phyloP scores from a whole-genome alignment of 768 basidiomycete species.

The Phlegmacium glaucopus region DNA sequence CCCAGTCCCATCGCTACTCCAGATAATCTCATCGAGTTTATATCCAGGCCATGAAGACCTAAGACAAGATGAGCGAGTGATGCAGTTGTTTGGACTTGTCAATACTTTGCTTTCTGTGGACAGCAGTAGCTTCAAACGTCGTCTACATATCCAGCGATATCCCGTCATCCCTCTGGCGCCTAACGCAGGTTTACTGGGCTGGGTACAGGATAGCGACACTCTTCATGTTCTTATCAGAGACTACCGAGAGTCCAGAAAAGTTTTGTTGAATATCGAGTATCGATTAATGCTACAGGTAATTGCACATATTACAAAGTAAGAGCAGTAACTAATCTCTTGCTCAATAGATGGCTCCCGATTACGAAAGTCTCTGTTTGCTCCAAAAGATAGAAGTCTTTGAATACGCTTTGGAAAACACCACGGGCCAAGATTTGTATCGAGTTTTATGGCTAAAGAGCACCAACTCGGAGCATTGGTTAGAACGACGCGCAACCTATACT shows the following conservation, averaged over 20 bases:
- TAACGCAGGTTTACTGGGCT: slow-evolving; percentile 90
- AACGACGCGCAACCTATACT: slow-evolving; percentile 93
- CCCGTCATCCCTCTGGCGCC: slow-evolving; percentile 94
- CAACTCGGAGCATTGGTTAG: slow-evolving; percentile 98
- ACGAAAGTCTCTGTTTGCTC: slow-evolving; percentile 88
- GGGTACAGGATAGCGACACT: slow-evolving; percentile 96
- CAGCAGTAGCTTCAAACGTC: slow-evolving; percentile 92
- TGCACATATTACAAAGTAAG: neutral
- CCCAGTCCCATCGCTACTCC: neutral
- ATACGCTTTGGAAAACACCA: slow-evolving; percentile 97
- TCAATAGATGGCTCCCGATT: slow-evolving; percentile 95
- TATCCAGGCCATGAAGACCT: slow-evolving; percentile 91
- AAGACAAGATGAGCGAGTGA: slow-evolving; percentile 97
- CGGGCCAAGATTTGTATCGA: slow-evolving; percentile 94
- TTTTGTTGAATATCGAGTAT: slow-evolving; percentile 96
- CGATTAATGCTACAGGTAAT: slow-evolving; percentile 95
- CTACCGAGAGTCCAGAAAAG: slow-evolving; percentile 94
- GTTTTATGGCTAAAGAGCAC: slow-evolving; percentile 95
- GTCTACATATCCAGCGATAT: slow-evolving; percentile 90
- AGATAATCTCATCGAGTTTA: neutral
- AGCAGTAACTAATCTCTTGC: slow-evolving; percentile 2
- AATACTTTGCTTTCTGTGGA: slow-evolving; percentile 93
- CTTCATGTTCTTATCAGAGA: slow-evolving; percentile 95
- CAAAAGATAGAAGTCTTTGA: slow-evolving; percentile 99
- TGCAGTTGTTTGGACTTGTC: slow-evolving; percentile 97